Conservation (phyloP, 257 asterid species). For the Handroanthus guayacan region DNA sequence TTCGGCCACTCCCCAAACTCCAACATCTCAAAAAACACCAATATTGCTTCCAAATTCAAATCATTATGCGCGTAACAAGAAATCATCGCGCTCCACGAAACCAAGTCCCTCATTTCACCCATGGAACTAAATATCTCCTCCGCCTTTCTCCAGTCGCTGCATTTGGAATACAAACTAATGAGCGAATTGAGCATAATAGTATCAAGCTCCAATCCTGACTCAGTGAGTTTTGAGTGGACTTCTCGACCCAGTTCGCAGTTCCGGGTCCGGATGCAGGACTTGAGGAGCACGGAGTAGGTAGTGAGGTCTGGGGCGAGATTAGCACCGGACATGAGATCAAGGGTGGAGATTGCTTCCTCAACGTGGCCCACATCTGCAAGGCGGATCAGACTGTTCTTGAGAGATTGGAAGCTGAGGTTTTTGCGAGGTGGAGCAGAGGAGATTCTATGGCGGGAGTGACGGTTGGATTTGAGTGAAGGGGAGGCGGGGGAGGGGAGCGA, state of each 20-base stretch:
- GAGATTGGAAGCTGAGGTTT: constrained; percentile 53
- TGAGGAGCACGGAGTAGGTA: constrained; percentile 82
- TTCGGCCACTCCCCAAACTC: constrained; percentile 74
- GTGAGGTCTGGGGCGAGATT: constrained; percentile 71
- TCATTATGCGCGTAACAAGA: constrained; percentile 72
- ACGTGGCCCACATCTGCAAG: constrained; percentile 68
- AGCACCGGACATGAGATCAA: constrained; percentile 66
- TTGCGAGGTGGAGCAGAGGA: constrained; percentile 36
- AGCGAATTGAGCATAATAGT: constrained; percentile 76
- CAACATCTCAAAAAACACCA: constrained; percentile 67
- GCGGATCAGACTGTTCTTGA: constrained; percentile 62
- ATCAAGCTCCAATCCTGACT: constrained; percentile 62
- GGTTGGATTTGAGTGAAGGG: constrained; percentile 39
- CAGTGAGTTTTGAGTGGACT: constrained; percentile 60
- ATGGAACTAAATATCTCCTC: constrained; percentile 58
- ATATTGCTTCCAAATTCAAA: constrained; percentile 56
- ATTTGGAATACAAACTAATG: constrained; percentile 77
- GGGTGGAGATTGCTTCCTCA: constrained; percentile 74
- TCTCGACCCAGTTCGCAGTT: constrained; percentile 60
- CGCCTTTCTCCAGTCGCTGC: constrained; percentile 73
- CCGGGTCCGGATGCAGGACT: constrained; percentile 84
- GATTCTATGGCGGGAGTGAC: constrained; percentile 44
- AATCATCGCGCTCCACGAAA: constrained; percentile 94
- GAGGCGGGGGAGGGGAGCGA: constrained; percentile 51
- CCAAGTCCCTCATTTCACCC: constrained; percentile 71